Conservation (phyloP, 2,329 filamentous ascomycete genomes). For the Trichophyton equinum region DNA sequence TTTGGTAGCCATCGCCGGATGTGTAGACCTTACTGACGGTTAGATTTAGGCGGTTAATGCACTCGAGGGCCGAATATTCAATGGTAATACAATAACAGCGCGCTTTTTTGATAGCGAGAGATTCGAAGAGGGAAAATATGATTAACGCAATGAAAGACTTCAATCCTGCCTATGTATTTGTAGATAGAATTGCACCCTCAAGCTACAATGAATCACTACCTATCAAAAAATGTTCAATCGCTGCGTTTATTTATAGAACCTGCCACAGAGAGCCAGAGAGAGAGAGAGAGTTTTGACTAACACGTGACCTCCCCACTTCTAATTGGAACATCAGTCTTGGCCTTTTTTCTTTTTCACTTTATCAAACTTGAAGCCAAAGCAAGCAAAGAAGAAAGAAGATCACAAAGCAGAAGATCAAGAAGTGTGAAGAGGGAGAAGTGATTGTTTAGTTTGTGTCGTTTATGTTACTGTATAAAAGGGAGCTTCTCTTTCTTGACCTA, state of each 20-base stretch:
- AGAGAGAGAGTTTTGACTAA: not conserved
- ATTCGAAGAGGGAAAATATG: conserved; percentile 58
- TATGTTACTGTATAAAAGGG: not conserved
- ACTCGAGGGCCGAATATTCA: conserved; percentile 75
- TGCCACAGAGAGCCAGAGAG: too few species aligned
- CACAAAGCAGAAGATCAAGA: not conserved
- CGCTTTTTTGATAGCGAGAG: conserved; percentile 70
- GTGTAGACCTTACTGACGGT: conserved; percentile 11
- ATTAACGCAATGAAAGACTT: conserved; percentile 9
- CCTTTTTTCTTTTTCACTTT: not conserved
- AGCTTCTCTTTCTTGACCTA: not conserved
- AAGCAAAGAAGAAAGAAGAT: not conserved
- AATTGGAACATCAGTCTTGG: not conserved
- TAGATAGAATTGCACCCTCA: too few species aligned
- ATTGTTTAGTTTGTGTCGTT: not conserved
- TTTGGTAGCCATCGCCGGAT: conserved; percentile 16
- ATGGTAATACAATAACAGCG: conserved; percentile 71
- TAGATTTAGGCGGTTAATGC: conserved; percentile 65
- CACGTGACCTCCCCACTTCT: not conserved
- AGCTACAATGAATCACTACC: too few species aligned
- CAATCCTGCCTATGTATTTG: too few species aligned
- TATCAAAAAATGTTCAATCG: too few species aligned
- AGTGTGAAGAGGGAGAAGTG: not conserved
- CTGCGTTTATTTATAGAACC: not conserved
- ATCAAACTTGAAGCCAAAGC: not conserved